These are phyloP conservation scores for Candida sp. DNA, from an alignment of 1,139 yeast genomes.

Conservation along the genomic window DNA sequence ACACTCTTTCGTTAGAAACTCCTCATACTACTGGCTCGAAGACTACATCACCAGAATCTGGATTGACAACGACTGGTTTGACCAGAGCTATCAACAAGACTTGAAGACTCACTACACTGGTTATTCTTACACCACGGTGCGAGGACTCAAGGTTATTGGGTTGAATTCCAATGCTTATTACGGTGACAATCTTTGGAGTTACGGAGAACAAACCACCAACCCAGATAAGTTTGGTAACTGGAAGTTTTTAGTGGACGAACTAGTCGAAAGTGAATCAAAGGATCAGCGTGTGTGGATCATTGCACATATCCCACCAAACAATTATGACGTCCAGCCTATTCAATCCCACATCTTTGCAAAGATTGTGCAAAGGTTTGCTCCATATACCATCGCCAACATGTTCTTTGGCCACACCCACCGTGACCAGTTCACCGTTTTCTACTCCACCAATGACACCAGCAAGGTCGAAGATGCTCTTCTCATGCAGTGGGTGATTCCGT, in stretches of 20 bases:
- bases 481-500: slow-evolving; percentile 68
- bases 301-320: slow-evolving; percentile 69
- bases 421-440: slow-evolving; percentile 66
- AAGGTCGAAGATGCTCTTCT: slow-evolving; percentile 46
- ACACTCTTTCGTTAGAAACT: not conserved
- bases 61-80: slow-evolving; percentile 47
- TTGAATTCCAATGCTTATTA: slow-evolving; percentile 73
- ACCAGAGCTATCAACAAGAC: slow-evolving; percentile 21
- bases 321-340: slow-evolving; percentile 61
- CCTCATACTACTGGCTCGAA: not conserved
- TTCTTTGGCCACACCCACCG: slow-evolving; percentile 77
- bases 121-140: slow-evolving; percentile 57
- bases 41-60: slow-evolving; percentile 26
- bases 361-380: slow-evolving; percentile 69
- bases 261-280: slow-evolving; percentile 57
- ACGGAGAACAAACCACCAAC: slow-evolving; percentile 53
- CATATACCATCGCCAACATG: slow-evolving; percentile 68
- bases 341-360: slow-evolving; percentile 60
- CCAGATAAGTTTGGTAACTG: slow-evolving; percentile 71
- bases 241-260: slow-evolving; percentile 63
- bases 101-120: slow-evolving; percentile 59
- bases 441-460: slow-evolving; percentile 37
- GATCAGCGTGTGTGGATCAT: slow-evolving; percentile 74
- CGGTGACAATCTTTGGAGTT: slow-evolving; percentile 66
- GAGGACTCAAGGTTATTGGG: slow-evolving; percentile 66